Evolutionary conservation across 352 stramenopile species (phyloP).

Genomic region (Aphanomyces astaci): DNA sequence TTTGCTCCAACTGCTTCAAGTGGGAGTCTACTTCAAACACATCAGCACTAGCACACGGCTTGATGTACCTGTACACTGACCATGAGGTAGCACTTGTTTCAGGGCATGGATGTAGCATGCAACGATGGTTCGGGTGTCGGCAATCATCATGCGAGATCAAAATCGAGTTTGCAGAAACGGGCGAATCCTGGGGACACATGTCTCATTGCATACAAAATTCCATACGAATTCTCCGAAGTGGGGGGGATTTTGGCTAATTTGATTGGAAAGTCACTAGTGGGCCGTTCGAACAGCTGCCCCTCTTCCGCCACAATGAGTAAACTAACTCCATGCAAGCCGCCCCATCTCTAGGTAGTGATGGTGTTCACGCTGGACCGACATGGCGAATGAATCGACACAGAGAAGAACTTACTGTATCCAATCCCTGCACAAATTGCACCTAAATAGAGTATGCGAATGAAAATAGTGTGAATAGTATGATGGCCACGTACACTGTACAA

Average conservation of each 20-base stretch:
- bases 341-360: too few species aligned
- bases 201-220: not conserved
- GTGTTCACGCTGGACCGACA: too few species aligned
- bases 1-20: constrained; percentile 9
- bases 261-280: too few species aligned
- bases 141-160: constrained; percentile 4
- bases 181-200: not conserved
- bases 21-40: constrained; percentile 5
- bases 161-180: not conserved
- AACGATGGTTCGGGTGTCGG: constrained; percentile 11
- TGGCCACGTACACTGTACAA: too few species aligned
- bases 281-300: not conserved
- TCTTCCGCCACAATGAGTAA: too few species aligned
- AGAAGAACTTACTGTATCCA: too few species aligned
- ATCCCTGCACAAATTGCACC: too few species aligned
- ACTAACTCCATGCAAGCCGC: too few species aligned
- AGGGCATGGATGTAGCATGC: constrained; percentile 8
- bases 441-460: too few species aligned
- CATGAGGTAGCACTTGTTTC: not conserved
- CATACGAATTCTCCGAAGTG: too few species aligned
- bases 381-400: too few species aligned
- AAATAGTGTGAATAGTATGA: too few species aligned
- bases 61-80: not conserved
- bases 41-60: not conserved
- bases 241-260: not conserved